Base-by-base conservation (phyloP, 2,329 filamentous ascomycete genomes). In the Cercospora sojina region DNA sequence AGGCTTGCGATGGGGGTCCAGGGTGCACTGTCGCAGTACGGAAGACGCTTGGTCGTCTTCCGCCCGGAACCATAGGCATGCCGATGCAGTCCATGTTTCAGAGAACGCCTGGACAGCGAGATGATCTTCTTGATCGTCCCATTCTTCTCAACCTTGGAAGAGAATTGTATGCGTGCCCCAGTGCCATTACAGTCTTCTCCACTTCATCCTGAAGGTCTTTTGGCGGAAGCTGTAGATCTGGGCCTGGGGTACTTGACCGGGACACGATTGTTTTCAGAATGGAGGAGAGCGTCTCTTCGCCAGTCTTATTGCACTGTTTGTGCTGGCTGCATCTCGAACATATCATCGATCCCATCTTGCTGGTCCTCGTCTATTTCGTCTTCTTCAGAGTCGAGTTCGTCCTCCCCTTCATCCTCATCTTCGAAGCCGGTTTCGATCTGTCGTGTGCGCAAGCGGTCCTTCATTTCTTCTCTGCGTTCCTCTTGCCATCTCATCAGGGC, bases 401-500 rank as follows among this genome's bases (percentile, higher is more conserved):
- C 84, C 4, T 85, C 83, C 49, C 83, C 84, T 55, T 84, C 86
- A 7, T 86, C 83, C 64, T 88, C 88, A 20, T 91, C 89, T 74
- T 91, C 88, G 75, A 96, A 97, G 0, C 90, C 91, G 66, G 88
- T 90, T 67, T 96, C 91, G 13, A 97, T 85, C 32, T 83, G 83
- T 35, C 81, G 79, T 68, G 89, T 88, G 72, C 90, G 84, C 70
- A 99, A 83, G 49, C 93, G 85, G 62, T 88, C 85, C 74, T 92
- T 89, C 90, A 97, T 92, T 56, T 93, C 88, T 64, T 94, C 90
- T 67, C 93, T 86, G 77, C 91, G 87, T 53, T 84, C 85, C 76
- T 91, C 89, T 81, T 99, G 95, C 95, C 95, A 99, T 74, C 95
- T 87, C 72, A 93, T 88, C 72, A 99, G 83, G 3, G 94, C 90